Evolutionary conservation across 1,284 basidiomycete genomes (phyloP).

Genomic region (Thecaphora thlaspeos): DNA sequence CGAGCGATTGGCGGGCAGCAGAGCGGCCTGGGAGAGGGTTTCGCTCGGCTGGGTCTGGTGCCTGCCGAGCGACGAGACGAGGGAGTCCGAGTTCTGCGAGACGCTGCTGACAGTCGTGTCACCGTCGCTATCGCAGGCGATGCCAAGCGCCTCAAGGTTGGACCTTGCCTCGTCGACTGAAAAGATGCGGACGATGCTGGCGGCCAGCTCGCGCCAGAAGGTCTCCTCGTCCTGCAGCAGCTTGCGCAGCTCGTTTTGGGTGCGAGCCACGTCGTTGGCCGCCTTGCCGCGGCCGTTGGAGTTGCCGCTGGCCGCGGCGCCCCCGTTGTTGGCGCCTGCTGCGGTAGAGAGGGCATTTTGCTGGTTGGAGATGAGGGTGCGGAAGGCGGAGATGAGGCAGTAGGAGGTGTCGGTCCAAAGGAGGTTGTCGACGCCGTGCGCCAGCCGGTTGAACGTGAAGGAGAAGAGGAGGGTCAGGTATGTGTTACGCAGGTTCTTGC

Average conservation of each 20-base stretch:
- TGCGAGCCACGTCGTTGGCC: constrained; percentile 23
- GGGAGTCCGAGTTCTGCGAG: constrained; percentile 21
- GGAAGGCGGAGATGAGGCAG: constrained; percentile 40
- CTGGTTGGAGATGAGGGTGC: constrained; percentile 31
- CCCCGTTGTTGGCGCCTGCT: constrained; percentile 9
- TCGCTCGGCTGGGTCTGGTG: constrained; percentile 30
- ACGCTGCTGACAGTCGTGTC: constrained; percentile 18
- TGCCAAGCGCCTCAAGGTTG: constrained; percentile 35
- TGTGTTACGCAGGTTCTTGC: constrained; percentile 46
- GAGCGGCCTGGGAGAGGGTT: constrained; percentile 24
- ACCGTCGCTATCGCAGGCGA: constrained; percentile 32
- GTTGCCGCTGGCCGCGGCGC: constrained; percentile 4
- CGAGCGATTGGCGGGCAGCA: constrained; percentile 34
- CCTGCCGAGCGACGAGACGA: constrained; percentile 18
- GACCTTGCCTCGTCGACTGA: constrained; percentile 38
- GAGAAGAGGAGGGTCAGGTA: constrained; percentile 52
- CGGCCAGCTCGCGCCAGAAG: constrained; percentile 49
- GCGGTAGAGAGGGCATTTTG: constrained; percentile 30
- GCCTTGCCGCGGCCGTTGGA: constrained; percentile 19
- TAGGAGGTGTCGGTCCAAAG: constrained; percentile 55
- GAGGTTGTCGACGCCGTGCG: constrained; percentile 38
- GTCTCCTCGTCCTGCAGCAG: constrained; percentile 45
- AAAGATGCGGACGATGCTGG: constrained; percentile 44
- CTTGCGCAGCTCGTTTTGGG: constrained; percentile 36
- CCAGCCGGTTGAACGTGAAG: constrained; percentile 42